Evolutionary conservation across 2,329 filamentous ascomycete genomes (phyloP), one percentile per base, ranked within the genome.

Genomic region (Cordyceps militaris): DNA sequence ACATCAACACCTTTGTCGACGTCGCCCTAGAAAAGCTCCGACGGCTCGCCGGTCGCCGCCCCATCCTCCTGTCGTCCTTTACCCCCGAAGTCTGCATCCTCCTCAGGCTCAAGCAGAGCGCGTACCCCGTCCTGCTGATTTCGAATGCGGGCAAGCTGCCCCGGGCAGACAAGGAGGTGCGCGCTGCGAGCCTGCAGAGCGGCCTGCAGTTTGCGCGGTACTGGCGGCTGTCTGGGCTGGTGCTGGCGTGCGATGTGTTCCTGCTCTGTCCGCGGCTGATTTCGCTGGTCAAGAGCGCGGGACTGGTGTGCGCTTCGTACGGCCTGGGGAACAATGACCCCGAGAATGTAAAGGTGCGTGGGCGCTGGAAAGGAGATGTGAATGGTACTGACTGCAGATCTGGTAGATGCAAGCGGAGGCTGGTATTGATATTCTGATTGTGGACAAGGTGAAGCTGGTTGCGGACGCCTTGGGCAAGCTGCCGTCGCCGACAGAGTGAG

Each of bases 1-100:
- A 75, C 46, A 62, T 73, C 46, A 75, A 76, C 58, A 67, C 64
- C 16, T 74, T 71, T 59, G 62, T 74, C 38, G 73, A 76, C 60
- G 65, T 63, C 1, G 68, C 70, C 23, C 67, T 75, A 1, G 61
- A 65, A 7, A 64, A 61, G 19, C 60, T 73, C n/a, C 65, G 63
- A 49, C 59, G 57, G 3, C 62, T 63, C 19, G 66, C 60, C 24
- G 47, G 62, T 3, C 52, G 59, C 1, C 66, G 71, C 14, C 64
- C 53, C 1, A 74, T 74, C 30, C 66, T 74, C 14, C 62, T 70
- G 30, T 69, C 69, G 3, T 71, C 68, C 4, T 73, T 73, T 60
- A 72, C 66, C 21, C 70, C 70, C 1, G 68, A 71, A 30, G 61
- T 72, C 16, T 72, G 69, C 54, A 69, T 72, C 38, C 62, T 70